Evolutionary conservation across 768 basidiomycete species (phyloP).

Genomic region (Trametes cubensis): DNA sequence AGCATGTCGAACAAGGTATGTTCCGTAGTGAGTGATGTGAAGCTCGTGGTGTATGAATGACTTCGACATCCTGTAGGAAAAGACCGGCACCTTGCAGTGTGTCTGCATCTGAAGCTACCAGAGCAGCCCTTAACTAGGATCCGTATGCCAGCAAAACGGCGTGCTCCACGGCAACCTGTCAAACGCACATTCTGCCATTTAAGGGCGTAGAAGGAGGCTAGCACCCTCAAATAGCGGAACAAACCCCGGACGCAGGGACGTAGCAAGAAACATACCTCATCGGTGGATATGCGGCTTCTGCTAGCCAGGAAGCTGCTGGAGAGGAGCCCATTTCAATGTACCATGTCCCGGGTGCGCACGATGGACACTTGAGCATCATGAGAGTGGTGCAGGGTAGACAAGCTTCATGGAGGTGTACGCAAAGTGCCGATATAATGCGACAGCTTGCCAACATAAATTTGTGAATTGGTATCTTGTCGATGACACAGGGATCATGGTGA

Average conservation of each 20-base stretch:
- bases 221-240: not conserved
- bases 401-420: no score
- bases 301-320: not conserved
- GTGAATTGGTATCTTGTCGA: no score
- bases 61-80: constrained; percentile 7
- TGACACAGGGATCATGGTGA: no score
- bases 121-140: constrained; percentile 3
- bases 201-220: not conserved
- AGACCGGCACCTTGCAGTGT: constrained; percentile 6
- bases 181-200: not conserved
- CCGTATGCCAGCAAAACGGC: not conserved
- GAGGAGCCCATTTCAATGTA: not conserved
- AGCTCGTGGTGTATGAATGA: constrained; percentile 8
- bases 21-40: not conserved
- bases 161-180: not conserved
- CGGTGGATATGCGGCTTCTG: not conserved
- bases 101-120: not conserved
- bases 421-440: no score
- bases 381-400: no score
- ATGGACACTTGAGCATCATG: no score
- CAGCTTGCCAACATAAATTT: no score
- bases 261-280: not conserved
- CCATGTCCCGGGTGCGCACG: no score
- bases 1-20: not conserved
- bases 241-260: not conserved